These are phyloP conservation scores for Pulicaria dysenterica DNA, from an alignment of 129 eudicot genomes.

Conservation along the genomic window DNA sequence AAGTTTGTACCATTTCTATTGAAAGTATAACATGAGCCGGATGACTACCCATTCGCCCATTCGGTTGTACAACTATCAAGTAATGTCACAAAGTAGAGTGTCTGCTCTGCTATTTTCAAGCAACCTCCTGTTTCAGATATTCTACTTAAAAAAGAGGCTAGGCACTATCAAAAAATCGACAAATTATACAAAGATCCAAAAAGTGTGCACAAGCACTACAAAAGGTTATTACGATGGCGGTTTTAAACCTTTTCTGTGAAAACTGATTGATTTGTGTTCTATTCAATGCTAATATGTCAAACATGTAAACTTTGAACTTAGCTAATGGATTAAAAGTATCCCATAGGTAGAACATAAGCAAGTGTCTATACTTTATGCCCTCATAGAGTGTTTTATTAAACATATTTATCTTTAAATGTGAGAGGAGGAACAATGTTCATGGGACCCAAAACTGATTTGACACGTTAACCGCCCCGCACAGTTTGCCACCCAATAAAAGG, in stretches of 20 bases:
- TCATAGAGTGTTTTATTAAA: not conserved
- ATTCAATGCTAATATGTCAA: not conserved
- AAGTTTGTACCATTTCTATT: slow-evolving; percentile 22
- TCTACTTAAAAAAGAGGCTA: not conserved
- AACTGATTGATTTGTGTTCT: not conserved
- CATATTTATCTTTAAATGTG: not conserved
- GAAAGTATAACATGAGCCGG: slow-evolving; percentile 11
- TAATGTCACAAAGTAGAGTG: slow-evolving; percentile 10
- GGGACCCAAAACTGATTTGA: slow-evolving; percentile 8
- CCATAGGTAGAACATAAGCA: not conserved
- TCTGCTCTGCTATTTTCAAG: slow-evolving; percentile 18
- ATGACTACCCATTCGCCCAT: not conserved
- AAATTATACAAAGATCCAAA: not conserved
- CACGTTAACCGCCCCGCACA: not conserved
- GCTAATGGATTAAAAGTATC: not conserved
- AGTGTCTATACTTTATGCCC: not conserved
- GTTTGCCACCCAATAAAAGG: not conserved
- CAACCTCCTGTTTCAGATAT: slow-evolving; percentile 30
- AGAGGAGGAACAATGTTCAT: not conserved
- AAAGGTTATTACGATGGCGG: not conserved
- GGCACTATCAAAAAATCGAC: not conserved
- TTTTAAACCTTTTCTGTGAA: not conserved
- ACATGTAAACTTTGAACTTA: not conserved
- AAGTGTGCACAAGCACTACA: not conserved
- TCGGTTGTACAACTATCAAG: slow-evolving; percentile 30